Conservation (phyloP, 2,329 filamentous ascomycete species). For the Aspergillus flavus region DNA sequence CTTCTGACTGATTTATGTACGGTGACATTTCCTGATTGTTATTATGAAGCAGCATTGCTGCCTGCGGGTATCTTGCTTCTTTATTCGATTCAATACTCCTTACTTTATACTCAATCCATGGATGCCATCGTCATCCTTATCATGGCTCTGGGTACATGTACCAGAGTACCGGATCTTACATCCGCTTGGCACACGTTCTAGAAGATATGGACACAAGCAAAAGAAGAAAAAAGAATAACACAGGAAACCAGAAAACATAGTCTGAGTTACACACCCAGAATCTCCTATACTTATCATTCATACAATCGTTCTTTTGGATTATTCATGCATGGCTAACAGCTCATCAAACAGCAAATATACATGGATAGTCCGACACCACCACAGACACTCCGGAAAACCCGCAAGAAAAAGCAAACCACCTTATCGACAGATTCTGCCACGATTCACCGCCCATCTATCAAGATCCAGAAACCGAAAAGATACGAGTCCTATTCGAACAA, state of each 20-base stretch:
- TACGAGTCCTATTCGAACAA: neutral
- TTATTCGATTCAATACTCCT: neutral
- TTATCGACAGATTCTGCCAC: slow-evolving; percentile 15
- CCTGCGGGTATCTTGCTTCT: neutral
- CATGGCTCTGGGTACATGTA: neutral
- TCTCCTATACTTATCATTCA: too few relatives aligned
- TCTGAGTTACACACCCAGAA: too few relatives aligned
- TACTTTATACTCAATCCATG: neutral
- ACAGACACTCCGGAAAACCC: neutral
- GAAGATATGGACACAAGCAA: neutral
- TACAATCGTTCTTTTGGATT: neutral
- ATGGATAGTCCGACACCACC: neutral
- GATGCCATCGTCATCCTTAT: neutral
- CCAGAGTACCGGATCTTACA: neutral
- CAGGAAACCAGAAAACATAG: neutral
- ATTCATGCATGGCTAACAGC: neutral
- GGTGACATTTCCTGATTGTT: neutral
- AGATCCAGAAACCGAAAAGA: neutral
- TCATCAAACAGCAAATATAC: neutral
- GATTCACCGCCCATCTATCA: slow-evolving; percentile 12
- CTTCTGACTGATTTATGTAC: neutral
- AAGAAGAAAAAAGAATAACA: neutral
- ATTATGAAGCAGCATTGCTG: too few relatives aligned
- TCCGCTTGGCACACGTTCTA: neutral
- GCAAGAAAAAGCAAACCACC: neutral